phyloP scores from a whole-genome alignment of 1,284 basidiomycete genomes.

The Erythrobasidium hasegawianum region DNA sequence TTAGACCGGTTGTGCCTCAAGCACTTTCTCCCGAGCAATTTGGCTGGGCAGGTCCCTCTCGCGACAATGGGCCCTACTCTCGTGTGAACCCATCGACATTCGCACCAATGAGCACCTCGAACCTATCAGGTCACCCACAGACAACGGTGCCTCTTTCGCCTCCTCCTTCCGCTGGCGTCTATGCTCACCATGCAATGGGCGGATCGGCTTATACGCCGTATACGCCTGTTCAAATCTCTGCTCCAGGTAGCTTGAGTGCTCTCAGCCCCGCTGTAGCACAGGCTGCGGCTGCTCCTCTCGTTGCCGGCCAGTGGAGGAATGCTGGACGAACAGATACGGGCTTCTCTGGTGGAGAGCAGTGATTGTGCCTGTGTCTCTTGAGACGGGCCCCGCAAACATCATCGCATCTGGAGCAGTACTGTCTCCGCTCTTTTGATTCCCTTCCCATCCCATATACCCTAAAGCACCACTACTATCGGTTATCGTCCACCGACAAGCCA shows the following conservation, averaged over 20 bases:
- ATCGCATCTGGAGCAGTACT: too few relatives aligned
- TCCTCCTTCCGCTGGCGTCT: constrained; percentile 36
- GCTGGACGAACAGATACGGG: too few relatives aligned
- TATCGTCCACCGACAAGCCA: too few relatives aligned
- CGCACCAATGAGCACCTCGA: constrained; percentile 30
- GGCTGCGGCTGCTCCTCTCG: not conserved
- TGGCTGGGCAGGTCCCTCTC: constrained; percentile 18
- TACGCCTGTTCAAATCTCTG: constrained; percentile 10
- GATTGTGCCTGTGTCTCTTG: too few relatives aligned
- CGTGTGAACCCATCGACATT: constrained; percentile 40
- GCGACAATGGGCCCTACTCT: constrained; percentile 35
- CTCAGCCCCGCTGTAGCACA: not conserved
- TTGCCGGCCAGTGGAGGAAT: not conserved
- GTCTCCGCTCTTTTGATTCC: too few relatives aligned
- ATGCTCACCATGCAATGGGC: constrained; percentile 9
- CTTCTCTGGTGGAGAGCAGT: too few relatives aligned
- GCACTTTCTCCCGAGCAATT: constrained; percentile 21
- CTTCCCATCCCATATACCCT: too few relatives aligned
- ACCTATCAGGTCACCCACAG: constrained; percentile 7
- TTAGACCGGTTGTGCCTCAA: constrained; percentile 9
- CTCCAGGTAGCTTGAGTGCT: constrained; percentile 4
- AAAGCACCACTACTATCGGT: too few relatives aligned
- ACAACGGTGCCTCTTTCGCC: constrained; percentile 38
- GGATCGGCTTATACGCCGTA: not conserved
- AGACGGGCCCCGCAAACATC: too few relatives aligned